Evolutionary conservation across 345 rosid genomes (phyloP), one percentile per base, ranked within the genome.

Genomic region (Salix udensis): DNA sequence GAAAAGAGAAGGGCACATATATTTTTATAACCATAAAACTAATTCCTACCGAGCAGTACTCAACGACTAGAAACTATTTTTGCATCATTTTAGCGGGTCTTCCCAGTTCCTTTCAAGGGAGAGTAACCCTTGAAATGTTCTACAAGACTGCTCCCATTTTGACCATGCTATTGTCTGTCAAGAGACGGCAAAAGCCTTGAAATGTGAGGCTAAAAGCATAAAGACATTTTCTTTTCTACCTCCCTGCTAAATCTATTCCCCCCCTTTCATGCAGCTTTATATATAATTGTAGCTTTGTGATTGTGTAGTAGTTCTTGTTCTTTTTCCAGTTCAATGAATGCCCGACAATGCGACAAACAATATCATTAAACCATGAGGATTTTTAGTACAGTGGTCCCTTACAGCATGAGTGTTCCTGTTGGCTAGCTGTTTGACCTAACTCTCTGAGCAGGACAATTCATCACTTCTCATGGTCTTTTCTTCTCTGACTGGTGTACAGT

Each of bases 281-380:
- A 65, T 77, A 40, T 70, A 68, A 61, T 74, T 79, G 77, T 76
- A 26, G 55, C 40, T 42, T 66, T 44, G 71, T 60, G 28, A 58
- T 73, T 55, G 80, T 65, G n/a, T 66, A 55, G 42, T 36, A 3
- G 40, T 64, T 64, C 2, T 34, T 26, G 18, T 28, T 19, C 11
- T 6, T 62, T 4, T 4, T 40, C 52, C 21, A 34, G 46, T 73
- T 42, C 70, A 72, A 67, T 58, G 71, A 71, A 73, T 55, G 66
- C 73, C 84, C 78, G 86, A 81, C 86, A 82, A 75, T 48, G 50
- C 78, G 86, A 78, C 85, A 77, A 64, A 73, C 61, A 71, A 70
- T 67, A 85, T 85, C 77, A 88, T 82, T 52, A 82, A 75, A 77
- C 74, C 81, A 82, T 79, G 55, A 65, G 73, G 71, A 76, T 67